Evolutionary conservation across 1,139 yeast species (phyloP).

Genomic region (Geotrichum siamense): DNA sequence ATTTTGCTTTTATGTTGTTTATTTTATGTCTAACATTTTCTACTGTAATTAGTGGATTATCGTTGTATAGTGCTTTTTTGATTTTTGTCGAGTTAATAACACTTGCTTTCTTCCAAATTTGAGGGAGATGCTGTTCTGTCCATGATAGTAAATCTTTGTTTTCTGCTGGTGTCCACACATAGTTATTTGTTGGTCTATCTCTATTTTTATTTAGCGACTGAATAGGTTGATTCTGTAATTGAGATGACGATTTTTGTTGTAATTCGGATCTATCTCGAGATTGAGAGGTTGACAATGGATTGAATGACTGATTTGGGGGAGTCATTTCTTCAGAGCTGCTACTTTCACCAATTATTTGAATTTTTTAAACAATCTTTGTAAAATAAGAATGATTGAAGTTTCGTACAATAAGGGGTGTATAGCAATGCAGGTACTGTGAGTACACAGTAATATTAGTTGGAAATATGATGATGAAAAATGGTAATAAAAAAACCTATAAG

Average conservation of each 20-base stretch:
- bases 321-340: background rate
- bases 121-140: conserved; percentile 11
- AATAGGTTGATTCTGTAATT: background rate
- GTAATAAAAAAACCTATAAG: background rate
- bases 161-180: conserved; percentile 15
- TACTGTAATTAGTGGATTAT: conserved; percentile 12
- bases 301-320: background rate
- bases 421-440: no score
- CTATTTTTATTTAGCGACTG: background rate
- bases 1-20: conserved; percentile 16
- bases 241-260: no score
- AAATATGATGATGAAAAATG: no score
- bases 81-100: conserved; percentile 12
- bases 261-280: no score
- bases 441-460: no score
- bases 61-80: conserved; percentile 9
- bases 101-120: conserved; percentile 16
- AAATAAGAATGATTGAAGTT: background rate
- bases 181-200: conserved; percentile 13
- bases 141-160: conserved; percentile 11
- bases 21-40: conserved; percentile 16
- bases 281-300: no score
- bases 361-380: background rate
- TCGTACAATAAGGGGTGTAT: no score
- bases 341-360: background rate